Base-by-base conservation (phyloP, 1,284 basidiomycete genomes). In the Cryptococcus amylolentus region DNA sequence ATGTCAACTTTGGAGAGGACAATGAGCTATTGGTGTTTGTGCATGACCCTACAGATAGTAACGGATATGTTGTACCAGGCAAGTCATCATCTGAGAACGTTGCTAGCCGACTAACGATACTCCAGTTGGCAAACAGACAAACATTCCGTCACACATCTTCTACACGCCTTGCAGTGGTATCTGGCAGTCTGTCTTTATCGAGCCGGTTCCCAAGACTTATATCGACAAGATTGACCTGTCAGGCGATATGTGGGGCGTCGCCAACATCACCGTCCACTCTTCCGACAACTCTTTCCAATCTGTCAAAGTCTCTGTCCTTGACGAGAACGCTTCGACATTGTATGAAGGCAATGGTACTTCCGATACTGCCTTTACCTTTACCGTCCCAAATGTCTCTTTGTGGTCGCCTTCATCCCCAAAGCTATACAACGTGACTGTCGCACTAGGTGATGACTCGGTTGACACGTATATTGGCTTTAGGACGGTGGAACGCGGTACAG, bases 161-260 rank as follows among this genome's bases (percentile, higher is more conserved):
- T 64, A 64, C 31, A 64, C 57, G 4, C 60, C 63, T 5, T 64
- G 63, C 28, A 54, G 57, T 14, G 63, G 63, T 35, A 64, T 64
- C 41, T 64, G 63, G 63, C 60, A 62, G 42, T 55, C 52, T 37
- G 63, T 64, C 6, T 64, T 59, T 53, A 55, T 64, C 37, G 63
- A 64, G 51, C 63, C 63, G 18, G 60, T 60, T 2, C 63, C 63
- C 5, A 49, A 46, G 41, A 45, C 40, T 7, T 53, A 62, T 31
- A 56, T 64, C 39, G 43, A 18, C 10, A 12, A 47, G 18, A 47
- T 64, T 35, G 60, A 64, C 47, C 38, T 64, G 5, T 43, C 54
- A 9, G 60, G 55, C 10, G 57, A 60, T 23, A 61, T 60, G 62
- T 16, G 57, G 27, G 63, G 63, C 16, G 23, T 48, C 12, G 60